phyloP scores from a whole-genome alignment of 176 grass and related monocot species.

The Triticum aestivum region IWGSC_CS_RefSeq_v2.1 NC_057812.1:717844554-717845053 shows the following conservation, averaged over 20 bases:
- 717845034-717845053: slow-evolving; percentile 43
- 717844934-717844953: slow-evolving; percentile 56
- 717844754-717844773: slow-evolving; percentile 51
- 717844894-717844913: slow-evolving; percentile 56
- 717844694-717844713: slow-evolving; percentile 50
- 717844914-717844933: slow-evolving; percentile 69
- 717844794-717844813: slow-evolving; percentile 51
- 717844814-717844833: slow-evolving; percentile 60
- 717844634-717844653: slow-evolving; percentile 76
- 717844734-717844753: slow-evolving; percentile 27
- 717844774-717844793: slow-evolving; percentile 55
- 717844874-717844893: slow-evolving; percentile 51
- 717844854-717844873: slow-evolving; percentile 40
- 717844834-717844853: slow-evolving; percentile 48
- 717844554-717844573: background rate
- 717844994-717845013: slow-evolving; percentile 29
- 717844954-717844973: slow-evolving; percentile 66
- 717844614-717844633: slow-evolving; percentile 45
- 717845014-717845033: slow-evolving; percentile 54
- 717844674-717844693: slow-evolving; percentile 18
- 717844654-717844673: slow-evolving; percentile 51
- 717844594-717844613: background rate
- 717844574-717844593: background rate
- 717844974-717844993: slow-evolving; percentile 55
- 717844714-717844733: slow-evolving; percentile 50